Percentiles rank a stretch among this genome's conserved stretches.
Evolutionary conservation across 768 basidiomycete species (phyloP).

Genomic region (Fomitopsis serialis): DNA sequence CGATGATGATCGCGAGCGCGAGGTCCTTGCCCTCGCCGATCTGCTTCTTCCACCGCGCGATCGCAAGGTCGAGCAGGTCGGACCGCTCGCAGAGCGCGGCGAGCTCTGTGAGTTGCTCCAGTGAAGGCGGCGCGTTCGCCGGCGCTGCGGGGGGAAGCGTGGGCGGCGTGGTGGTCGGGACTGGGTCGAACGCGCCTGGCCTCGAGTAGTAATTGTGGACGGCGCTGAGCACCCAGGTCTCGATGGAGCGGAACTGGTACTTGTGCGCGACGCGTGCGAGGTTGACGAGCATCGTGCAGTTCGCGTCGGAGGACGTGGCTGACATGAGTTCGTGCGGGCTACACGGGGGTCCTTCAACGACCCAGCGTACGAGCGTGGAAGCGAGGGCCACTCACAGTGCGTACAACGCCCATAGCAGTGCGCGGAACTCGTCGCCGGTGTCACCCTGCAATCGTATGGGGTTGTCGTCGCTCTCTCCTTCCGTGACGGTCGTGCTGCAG

Average conservation of each 20-base stretch:
- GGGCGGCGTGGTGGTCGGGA: slow-evolving; percentile 18
- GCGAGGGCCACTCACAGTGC: slow-evolving; percentile 38
- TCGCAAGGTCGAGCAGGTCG: slow-evolving; percentile 36
- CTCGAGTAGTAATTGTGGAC: slow-evolving; percentile 34
- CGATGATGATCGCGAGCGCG: slow-evolving; percentile 38
- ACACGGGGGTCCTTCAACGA: background rate
- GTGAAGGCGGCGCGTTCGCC: slow-evolving; percentile 22
- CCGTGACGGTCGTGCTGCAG: slow-evolving; percentile 25
- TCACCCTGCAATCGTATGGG: slow-evolving; percentile 45
- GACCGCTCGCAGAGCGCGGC: slow-evolving; percentile 45
- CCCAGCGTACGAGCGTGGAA: background rate
- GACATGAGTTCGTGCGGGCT: slow-evolving; percentile 44
- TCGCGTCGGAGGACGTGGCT: slow-evolving; percentile 35
- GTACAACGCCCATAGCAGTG: slow-evolving; percentile 49
- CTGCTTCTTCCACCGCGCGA: slow-evolving; percentile 42
- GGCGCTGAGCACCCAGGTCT: slow-evolving; percentile 38
- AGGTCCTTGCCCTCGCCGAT: slow-evolving; percentile 41
- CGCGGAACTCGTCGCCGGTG: slow-evolving; percentile 43
- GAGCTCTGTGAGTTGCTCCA: slow-evolving; percentile 46
- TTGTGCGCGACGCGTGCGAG: slow-evolving; percentile 45
- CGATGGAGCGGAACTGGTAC: slow-evolving; percentile 41
- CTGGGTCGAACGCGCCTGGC: slow-evolving; percentile 22
- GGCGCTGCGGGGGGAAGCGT: slow-evolving; percentile 11
- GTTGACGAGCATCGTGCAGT: slow-evolving; percentile 39
- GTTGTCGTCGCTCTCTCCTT: slow-evolving; percentile 45